These are phyloP conservation scores for Protomyces lactucae-debilis DNA, from an alignment of 1,139 yeast species.

Conservation along the genomic window DNA sequence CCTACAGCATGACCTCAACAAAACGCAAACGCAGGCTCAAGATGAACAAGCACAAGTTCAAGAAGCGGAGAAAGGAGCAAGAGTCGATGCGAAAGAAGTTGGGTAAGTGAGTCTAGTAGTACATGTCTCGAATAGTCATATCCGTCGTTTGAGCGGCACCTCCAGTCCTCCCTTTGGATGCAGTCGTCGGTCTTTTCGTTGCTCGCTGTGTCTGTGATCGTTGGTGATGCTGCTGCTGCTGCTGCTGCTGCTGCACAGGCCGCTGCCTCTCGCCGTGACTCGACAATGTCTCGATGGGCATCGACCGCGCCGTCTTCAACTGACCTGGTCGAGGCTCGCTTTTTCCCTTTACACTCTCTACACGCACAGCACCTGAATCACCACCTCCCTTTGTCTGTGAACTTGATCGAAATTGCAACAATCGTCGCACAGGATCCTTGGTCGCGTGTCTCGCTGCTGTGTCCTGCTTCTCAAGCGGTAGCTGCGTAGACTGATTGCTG, in stretches of 20 bases:
- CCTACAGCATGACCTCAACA: conserved; percentile 41
- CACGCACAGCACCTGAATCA: too few species aligned
- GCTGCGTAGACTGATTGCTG: not conserved
- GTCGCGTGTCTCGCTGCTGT: not conserved
- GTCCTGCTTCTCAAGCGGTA: not conserved
- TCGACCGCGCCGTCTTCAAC: not conserved
- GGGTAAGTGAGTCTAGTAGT: conserved; percentile 30
- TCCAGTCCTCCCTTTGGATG: not conserved
- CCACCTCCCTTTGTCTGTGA: not conserved
- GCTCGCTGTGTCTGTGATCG: not conserved
- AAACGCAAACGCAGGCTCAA: conserved; percentile 46
- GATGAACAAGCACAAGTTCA: conserved; percentile 48
- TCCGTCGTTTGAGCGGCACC: not conserved
- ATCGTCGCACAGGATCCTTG: not conserved
- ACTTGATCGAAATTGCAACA: not conserved
- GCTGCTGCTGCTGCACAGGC: not conserved
- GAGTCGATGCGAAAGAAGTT: conserved; percentile 43
- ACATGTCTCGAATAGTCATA: not conserved
- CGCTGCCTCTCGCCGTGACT: not conserved
- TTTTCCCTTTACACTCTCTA: too few species aligned
- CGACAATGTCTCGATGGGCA: not conserved
- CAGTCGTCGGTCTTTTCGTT: not conserved
- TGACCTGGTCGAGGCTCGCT: not conserved
- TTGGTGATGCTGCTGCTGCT: not conserved
- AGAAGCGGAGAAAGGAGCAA: conserved; percentile 46